A percentile compares a stretch with the other conserved stretches of the same genome.
phyloP scores from a whole-genome alignment of 768 basidiomycete genomes.

The Podaxis rugospora region DNA sequence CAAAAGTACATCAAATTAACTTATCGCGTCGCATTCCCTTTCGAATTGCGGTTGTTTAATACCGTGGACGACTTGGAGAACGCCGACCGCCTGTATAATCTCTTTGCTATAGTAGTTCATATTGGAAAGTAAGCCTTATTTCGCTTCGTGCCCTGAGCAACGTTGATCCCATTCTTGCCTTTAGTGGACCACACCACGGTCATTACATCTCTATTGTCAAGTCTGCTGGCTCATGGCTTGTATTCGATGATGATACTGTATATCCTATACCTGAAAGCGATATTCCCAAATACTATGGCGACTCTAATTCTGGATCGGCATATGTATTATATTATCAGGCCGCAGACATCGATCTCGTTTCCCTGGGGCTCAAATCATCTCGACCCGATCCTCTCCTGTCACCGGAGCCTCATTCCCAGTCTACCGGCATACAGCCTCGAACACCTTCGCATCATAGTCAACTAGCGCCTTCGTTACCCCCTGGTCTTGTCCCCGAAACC shows the following conservation, averaged over 20 bases:
- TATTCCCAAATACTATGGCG: conserved; percentile 93
- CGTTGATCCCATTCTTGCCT: conserved; percentile 17
- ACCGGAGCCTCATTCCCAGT: conserved; percentile 16
- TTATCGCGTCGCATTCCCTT: conserved; percentile 95
- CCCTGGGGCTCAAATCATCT: conserved; percentile 57
- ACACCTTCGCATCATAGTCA: conserved; percentile 16
- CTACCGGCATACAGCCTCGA: conserved; percentile 16
- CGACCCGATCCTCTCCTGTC: conserved; percentile 22
- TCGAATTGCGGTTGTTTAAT: conserved; percentile 93
- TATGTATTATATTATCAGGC: conserved; percentile 99
- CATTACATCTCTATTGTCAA: conserved; percentile 97
- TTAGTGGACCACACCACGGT: conserved; percentile 94
- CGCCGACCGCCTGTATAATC: conserved; percentile 88
- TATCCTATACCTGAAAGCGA: conserved; percentile 84
- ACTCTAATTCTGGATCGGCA: conserved; percentile 80
- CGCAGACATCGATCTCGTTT: conserved; percentile 72
- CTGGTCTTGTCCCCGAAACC: conserved; percentile 19
- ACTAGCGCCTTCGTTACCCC: conserved; percentile 24
- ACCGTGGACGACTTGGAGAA: conserved; percentile 91
- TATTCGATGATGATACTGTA: conserved; percentile 96
- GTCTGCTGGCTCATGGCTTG: conserved; percentile 77
- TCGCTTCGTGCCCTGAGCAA: conserved; percentile 10
- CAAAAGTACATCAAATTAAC: conserved; percentile 91
- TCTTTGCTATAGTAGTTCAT: conserved; percentile 98
- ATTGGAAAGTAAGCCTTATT: conserved; percentile 84